phyloP scores from a whole-genome alignment of 2,329 filamentous ascomycete genomes.

The Fusarium gaditjirri region DNA sequence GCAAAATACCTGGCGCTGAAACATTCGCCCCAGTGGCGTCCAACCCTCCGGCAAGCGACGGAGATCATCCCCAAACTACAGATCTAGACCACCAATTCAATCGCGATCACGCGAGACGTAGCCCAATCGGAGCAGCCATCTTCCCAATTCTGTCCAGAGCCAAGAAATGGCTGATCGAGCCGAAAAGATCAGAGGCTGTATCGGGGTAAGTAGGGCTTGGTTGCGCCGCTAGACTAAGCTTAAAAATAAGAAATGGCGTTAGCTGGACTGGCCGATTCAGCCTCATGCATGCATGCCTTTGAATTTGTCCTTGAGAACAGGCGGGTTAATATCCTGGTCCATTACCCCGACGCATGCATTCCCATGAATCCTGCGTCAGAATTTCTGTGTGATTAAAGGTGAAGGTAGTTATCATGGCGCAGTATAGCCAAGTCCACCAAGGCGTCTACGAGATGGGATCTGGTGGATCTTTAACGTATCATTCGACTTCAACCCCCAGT shows the following conservation, averaged over 20 bases:
- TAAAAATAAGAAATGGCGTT: slow-evolving; percentile 3
- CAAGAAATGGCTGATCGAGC: neutral
- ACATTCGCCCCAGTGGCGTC: neutral
- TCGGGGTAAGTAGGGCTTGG: neutral
- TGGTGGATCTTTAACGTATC: neutral
- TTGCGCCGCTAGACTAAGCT: neutral
- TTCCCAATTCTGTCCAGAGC: neutral
- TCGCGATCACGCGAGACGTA: neutral
- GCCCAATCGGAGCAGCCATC: neutral
- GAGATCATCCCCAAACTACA: neutral
- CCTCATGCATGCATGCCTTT: neutral
- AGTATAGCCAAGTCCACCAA: neutral
- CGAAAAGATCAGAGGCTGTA: neutral
- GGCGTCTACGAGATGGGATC: neutral
- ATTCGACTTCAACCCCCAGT: rapidly evolving
- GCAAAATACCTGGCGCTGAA: neutral
- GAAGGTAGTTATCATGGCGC: neutral
- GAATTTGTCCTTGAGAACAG: neutral
- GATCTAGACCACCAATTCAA: neutral
- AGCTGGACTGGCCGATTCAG: neutral
- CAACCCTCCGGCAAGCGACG: neutral
- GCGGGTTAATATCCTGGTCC: neutral
- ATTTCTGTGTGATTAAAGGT: too few species aligned
- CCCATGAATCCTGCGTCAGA: rapidly evolving
- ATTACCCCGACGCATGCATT: rapidly evolving